A percentile compares a stretch with the other conserved stretches of the same genome.
Conservation (phyloP, 768 basidiomycete species). For the Lentinula boryana region DNA sequence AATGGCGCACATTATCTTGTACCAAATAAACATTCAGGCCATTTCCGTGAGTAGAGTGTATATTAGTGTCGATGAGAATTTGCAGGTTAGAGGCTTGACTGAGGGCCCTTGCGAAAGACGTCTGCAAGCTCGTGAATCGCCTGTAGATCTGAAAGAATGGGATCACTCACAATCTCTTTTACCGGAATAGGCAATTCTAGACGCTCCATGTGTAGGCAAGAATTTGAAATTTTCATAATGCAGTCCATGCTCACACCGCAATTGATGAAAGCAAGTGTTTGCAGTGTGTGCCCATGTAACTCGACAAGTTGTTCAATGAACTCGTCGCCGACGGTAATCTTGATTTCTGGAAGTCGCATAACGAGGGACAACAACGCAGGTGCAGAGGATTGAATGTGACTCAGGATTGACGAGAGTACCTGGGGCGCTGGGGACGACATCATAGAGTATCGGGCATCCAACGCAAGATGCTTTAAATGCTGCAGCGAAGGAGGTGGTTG, state of each 20-base stretch:
- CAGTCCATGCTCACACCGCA: slow-evolving; percentile 33
- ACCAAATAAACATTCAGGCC: slow-evolving; percentile 31
- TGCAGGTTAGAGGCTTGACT: slow-evolving; percentile 29
- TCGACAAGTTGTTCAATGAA: slow-evolving; percentile 39
- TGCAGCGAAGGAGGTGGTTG: slow-evolving; percentile 28
- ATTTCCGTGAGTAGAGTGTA: slow-evolving; percentile 38
- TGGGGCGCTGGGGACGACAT: slow-evolving; percentile 18
- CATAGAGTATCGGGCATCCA: slow-evolving; percentile 40
- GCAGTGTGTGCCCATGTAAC: slow-evolving; percentile 35
- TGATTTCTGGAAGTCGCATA: slow-evolving; percentile 39
- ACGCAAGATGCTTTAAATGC: slow-evolving; percentile 41
- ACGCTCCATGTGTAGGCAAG: slow-evolving; percentile 40
- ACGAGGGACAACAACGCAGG: slow-evolving; percentile 31
- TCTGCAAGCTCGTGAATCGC: slow-evolving; percentile 11
- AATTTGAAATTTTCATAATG: slow-evolving; percentile 32
- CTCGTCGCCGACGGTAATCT: slow-evolving; percentile 26
- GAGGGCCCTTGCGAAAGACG: slow-evolving; percentile 29
- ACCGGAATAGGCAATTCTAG: slow-evolving; percentile 46
- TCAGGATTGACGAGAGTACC: slow-evolving; percentile 23
- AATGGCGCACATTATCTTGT: slow-evolving; percentile 27
- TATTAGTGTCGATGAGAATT: slow-evolving; percentile 39
- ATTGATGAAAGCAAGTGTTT: slow-evolving; percentile 40
- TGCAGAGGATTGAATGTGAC: slow-evolving; percentile 23
- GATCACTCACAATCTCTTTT: slow-evolving; percentile 38
- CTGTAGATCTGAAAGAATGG: not conserved